Evolutionary conservation across 805 yeast species (phyloP).

Genomic region (Saturnispora silvae): DNA sequence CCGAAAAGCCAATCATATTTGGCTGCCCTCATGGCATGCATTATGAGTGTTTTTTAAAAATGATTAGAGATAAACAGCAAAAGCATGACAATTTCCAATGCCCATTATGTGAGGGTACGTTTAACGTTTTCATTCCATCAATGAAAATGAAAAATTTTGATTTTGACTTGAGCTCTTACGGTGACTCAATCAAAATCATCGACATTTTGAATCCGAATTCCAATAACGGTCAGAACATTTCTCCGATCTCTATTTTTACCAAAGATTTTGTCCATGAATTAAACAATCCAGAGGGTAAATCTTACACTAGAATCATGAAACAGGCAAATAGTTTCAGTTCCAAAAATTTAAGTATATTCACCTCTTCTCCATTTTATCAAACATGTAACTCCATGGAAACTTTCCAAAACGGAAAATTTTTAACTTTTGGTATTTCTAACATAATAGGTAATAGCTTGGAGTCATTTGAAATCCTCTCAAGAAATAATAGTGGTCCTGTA

Average conservation of each 20-base stretch:
- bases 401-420: conserved; percentile 12
- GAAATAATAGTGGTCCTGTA: conserved; percentile 20
- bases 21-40: conserved; percentile 50
- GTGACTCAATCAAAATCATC: conserved; percentile 1
- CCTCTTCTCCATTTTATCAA: conserved; percentile 1
- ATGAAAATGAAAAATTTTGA: conserved; percentile 23
- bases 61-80: conserved; percentile 18
- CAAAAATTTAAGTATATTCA: conserved; percentile 1
- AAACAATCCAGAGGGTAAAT: conserved; percentile 14
- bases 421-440: conserved; percentile 16
- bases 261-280: conserved; percentile 19
- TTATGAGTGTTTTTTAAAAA: conserved; percentile 30
- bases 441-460: conserved; percentile 40
- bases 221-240: conserved; percentile 23
- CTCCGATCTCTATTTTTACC: conserved; percentile 21
- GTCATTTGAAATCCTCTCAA: conserved; percentile 48
- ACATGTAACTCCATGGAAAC: conserved; percentile 7
- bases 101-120: conserved; percentile 40
- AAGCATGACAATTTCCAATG: conserved; percentile 27
- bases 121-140: conserved; percentile 36
- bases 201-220: not conserved
- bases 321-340: conserved; percentile 14
- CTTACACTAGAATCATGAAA: conserved; percentile 14
- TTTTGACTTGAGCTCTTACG: conserved; percentile 14
- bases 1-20: conserved; percentile 26